These are phyloP conservation scores for Cyberlindnera lachancei DNA, from an alignment of 805 yeast genomes.

Conservation along the genomic window DNA sequence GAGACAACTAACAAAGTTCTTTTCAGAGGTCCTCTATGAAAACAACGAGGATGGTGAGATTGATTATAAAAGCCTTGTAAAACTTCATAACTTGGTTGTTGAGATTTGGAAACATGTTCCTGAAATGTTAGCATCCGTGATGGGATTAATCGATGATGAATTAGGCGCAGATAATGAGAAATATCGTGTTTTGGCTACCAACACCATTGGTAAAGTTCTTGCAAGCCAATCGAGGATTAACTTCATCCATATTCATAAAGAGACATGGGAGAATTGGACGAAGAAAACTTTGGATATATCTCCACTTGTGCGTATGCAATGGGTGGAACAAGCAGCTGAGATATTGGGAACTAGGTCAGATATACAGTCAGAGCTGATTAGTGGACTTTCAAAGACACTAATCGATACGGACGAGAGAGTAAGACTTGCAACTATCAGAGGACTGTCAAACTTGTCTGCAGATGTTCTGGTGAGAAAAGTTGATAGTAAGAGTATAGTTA, in stretches of 20 bases:
- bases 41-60: constrained; percentile 20
- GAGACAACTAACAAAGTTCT: constrained; percentile 67
- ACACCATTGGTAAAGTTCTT: constrained; percentile 62
- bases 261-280: constrained; percentile 65
- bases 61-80: constrained; percentile 38
- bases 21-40: constrained; percentile 65
- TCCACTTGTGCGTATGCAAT: constrained; percentile 53
- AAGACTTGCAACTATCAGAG: constrained; percentile 50
- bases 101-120: constrained; percentile 78
- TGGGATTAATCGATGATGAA: constrained; percentile 77
- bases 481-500: constrained; percentile 39
- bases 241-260: constrained; percentile 49
- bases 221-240: constrained; percentile 42
- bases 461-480: constrained; percentile 40
- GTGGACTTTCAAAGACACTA: constrained; percentile 59
- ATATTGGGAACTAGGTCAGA: constrained; percentile 40
- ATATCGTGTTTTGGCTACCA: constrained; percentile 62
- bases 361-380: constrained; percentile 41
- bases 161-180: constrained; percentile 60
- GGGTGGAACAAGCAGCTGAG: constrained; percentile 55
- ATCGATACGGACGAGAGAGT: constrained; percentile 73
- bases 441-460: constrained; percentile 41
- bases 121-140: constrained; percentile 60
- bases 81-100: constrained; percentile 54
- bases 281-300: constrained; percentile 67